Conservation (phyloP, 2,329 filamentous ascomycete genomes). For the Cladobotryum mycophilum region DNA sequence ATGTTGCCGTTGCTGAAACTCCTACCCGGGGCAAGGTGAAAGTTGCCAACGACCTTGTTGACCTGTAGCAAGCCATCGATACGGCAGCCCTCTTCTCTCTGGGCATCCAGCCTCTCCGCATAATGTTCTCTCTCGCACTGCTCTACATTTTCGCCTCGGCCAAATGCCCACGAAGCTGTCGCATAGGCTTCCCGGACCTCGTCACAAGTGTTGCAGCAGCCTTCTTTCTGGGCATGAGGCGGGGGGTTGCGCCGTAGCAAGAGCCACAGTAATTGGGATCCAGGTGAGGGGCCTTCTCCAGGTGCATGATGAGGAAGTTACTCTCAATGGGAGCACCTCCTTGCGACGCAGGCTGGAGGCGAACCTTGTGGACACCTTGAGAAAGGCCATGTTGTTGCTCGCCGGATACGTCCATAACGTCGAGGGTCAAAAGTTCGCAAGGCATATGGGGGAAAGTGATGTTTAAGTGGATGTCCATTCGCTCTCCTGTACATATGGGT, state of each 20-base stretch:
- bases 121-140: slow-evolving; percentile 96
- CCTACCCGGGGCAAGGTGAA: slow-evolving; percentile 93
- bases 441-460: slow-evolving; percentile 90
- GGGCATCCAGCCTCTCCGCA: slow-evolving; percentile 76
- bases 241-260: slow-evolving; percentile 85
- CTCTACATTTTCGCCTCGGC: slow-evolving; percentile 83
- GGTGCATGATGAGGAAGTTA: slow-evolving; percentile 58
- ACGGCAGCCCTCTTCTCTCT: slow-evolving; percentile 87
- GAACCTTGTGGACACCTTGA: slow-evolving; percentile 87
- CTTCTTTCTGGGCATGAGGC: slow-evolving; percentile 63
- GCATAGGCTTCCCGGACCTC: slow-evolving; percentile 96
- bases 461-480: slow-evolving; percentile 99
- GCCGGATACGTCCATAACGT: slow-evolving; percentile 98
- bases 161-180: slow-evolving; percentile 85
- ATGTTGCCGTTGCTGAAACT: slow-evolving; percentile 95
- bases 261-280: slow-evolving; percentile 88
- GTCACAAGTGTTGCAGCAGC: slow-evolving; percentile 95
- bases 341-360: slow-evolving; percentile 64
- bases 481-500: slow-evolving; percentile 61
- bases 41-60: slow-evolving; percentile 98
- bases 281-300: slow-evolving; percentile 68
- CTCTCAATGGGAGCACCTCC: slow-evolving; percentile 71
- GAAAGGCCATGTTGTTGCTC: slow-evolving; percentile 93
- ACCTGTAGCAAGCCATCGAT: slow-evolving; percentile 88
- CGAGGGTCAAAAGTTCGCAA: slow-evolving; percentile 90